Percentiles rank a stretch among this genome's conserved stretches.
phyloP scores from a whole-genome alignment of 345 rosid species.

The Microcos paniculata region DNA sequence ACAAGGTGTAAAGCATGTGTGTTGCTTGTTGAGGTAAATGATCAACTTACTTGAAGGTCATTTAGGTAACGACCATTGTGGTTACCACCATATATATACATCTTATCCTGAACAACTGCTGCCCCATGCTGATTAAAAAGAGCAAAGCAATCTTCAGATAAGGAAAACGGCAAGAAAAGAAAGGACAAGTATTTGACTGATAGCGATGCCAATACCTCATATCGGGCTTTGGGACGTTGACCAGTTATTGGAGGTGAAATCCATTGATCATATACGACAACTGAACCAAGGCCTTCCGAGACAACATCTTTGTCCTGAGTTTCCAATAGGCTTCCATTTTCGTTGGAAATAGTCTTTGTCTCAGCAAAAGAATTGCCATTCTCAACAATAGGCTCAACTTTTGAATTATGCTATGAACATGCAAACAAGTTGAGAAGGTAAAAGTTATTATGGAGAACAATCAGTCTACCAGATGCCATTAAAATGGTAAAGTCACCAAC shows the following conservation, averaged over 20 bases:
- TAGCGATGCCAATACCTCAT: constrained; percentile 61
- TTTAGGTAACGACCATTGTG: constrained; percentile 96
- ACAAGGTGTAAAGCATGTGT: neutral
- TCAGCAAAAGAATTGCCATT: constrained; percentile 63
- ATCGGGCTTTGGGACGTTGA: constrained; percentile 83
- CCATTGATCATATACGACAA: constrained; percentile 94
- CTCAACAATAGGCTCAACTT: constrained; percentile 51
- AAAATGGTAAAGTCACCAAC: neutral
- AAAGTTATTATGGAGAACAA: neutral
- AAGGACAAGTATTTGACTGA: constrained; percentile 16
- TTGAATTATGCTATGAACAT: constrained; percentile 51
- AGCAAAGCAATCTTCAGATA: constrained; percentile 22
- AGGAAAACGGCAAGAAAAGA: constrained; percentile 20
- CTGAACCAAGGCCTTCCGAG: constrained; percentile 71
- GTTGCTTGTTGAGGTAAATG: constrained; percentile 1
- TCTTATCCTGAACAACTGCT: constrained; percentile 83
- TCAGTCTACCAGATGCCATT: neutral
- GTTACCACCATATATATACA: constrained; percentile 95
- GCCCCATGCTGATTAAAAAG: constrained; percentile 79
- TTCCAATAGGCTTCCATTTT: constrained; percentile 61
- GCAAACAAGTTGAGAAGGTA: constrained; percentile 10
- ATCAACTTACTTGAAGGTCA: constrained; percentile 86
- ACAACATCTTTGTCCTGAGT: constrained; percentile 94
- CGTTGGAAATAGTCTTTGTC: constrained; percentile 65
- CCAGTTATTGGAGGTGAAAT: constrained; percentile 74